phyloP scores from a whole-genome alignment of 345 rosid species.

The Acer yangbiense region DNA sequence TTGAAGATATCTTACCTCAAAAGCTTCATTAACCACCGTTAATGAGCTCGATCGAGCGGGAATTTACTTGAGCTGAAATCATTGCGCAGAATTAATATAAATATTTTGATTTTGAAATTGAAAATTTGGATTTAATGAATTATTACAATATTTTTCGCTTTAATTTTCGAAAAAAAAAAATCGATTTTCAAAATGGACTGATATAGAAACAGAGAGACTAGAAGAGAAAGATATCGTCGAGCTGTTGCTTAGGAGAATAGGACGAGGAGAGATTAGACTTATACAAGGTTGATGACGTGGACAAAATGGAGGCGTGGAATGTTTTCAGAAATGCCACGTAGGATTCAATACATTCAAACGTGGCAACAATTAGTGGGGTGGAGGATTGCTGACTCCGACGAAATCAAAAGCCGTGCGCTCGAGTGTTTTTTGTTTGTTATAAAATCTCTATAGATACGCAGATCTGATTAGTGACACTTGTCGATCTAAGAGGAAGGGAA shows the following conservation, averaged over 20 bases:
- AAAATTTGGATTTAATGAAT: not conserved
- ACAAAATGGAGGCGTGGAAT: constrained; percentile 35
- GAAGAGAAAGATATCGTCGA: constrained; percentile 29
- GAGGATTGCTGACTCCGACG: constrained; percentile 41
- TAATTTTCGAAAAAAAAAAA: not conserved
- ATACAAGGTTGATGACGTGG: constrained; percentile 46
- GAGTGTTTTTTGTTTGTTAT: not conserved
- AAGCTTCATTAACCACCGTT: constrained; percentile 28
- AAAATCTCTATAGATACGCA: constrained; percentile 25
- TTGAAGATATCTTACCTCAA: constrained; percentile 17
- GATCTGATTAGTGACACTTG: constrained; percentile 27
- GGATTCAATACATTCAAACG: constrained; percentile 33
- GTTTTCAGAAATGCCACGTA: constrained; percentile 38
- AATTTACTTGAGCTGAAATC: constrained; percentile 8
- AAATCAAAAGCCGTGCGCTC: constrained; percentile 46
- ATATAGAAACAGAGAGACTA: constrained; percentile 21
- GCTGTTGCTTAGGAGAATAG: constrained; percentile 21
- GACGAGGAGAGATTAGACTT: constrained; percentile 27
- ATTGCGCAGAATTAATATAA: constrained; percentile 15
- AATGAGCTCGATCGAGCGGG: constrained; percentile 24
- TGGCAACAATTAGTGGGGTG: constrained; percentile 15
- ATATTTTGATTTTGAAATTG: not conserved
- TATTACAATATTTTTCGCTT: not conserved
- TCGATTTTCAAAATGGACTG: constrained; percentile 22
- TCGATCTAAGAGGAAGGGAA: not conserved